Evolutionary conservation across 345 rosid species (phyloP), one percentile per base, ranked within the genome.

Genomic region (Aegle marmelos): DNA sequence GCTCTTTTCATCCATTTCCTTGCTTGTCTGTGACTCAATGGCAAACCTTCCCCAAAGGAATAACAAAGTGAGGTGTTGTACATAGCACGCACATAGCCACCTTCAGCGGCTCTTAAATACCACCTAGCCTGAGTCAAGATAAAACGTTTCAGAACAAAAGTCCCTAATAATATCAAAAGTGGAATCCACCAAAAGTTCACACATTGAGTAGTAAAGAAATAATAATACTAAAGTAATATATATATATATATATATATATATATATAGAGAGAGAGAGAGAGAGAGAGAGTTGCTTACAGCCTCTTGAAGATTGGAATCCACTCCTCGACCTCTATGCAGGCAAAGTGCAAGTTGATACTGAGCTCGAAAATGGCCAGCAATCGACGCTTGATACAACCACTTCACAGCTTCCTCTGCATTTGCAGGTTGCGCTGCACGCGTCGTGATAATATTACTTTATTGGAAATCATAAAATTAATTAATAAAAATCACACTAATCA

Each of bases 1-100:
- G 98, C 99, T 39, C 89, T 86, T 83, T 90, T 92, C 99, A 96
- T 94, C 99, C 98, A 96, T 84, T 87, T 94, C 70, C 86, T 89
- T 45, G 93, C 93, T 75, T 81, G 85, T 39, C 81, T 84, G 39
- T 70, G 90, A 84, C 77, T 90, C 74, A 77, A 90, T 0, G 88
- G 72, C 68, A 96, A 83, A 34, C 99, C 98, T 88, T 96, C 93
- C 11, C 99, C 98, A 75, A 79, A 79, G 1, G 89, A 88, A 62
- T 91, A 91, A 82, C 99, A 92, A 22, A 91, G 88, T 2, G 97
- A 89, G 45, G 84, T 75, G 76, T 90, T 92, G 86, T 96, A 94
- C 99, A 94, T 96, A 2, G 99, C 99, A 61, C 97, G 88, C 48
- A 80, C 88, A 76, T 92, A 92, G 1, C 98, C 99, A 34, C 97